phyloP scores from a whole-genome alignment of 208 protist species.

The Endotrypanum monterogeii region DNA sequence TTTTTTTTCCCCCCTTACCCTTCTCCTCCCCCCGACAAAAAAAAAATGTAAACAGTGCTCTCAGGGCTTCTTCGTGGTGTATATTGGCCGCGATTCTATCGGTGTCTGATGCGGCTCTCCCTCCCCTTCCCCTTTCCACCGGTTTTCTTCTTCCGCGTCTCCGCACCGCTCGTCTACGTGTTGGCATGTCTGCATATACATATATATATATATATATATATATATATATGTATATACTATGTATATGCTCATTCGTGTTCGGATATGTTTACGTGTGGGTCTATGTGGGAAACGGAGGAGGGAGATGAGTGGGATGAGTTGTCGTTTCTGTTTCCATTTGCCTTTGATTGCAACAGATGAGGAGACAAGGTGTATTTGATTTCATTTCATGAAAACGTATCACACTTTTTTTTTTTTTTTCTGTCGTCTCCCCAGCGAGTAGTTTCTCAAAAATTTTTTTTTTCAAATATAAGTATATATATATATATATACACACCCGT shows the following conservation, averaged over 20 bases:
- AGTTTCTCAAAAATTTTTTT: not conserved
- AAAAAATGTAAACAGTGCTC: no score
- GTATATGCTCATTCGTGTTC: not conserved
- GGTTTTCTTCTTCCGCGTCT: not conserved
- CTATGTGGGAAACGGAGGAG: not conserved
- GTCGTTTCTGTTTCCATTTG: not conserved
- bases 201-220: not conserved
- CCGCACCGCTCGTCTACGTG: not conserved
- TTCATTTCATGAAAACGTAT: not conserved
- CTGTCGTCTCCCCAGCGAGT: not conserved
- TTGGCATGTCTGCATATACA: not conserved
- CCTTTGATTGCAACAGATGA: not conserved
- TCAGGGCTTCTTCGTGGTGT: no score
- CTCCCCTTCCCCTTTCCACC: no score
- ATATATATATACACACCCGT: not conserved
- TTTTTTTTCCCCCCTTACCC: not conserved
- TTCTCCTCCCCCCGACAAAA: constrained; percentile 3
- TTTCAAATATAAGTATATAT: not conserved
- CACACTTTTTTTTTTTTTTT: not conserved
- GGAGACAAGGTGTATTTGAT: not conserved
- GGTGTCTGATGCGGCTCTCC: no score
- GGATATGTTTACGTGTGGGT: not conserved
- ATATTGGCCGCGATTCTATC: no score
- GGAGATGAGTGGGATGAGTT: no score
- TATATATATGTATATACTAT: not conserved